Conservation (phyloP, 2,329 filamentous ascomycete genomes). For the Epichloe amarillans region DNA sequence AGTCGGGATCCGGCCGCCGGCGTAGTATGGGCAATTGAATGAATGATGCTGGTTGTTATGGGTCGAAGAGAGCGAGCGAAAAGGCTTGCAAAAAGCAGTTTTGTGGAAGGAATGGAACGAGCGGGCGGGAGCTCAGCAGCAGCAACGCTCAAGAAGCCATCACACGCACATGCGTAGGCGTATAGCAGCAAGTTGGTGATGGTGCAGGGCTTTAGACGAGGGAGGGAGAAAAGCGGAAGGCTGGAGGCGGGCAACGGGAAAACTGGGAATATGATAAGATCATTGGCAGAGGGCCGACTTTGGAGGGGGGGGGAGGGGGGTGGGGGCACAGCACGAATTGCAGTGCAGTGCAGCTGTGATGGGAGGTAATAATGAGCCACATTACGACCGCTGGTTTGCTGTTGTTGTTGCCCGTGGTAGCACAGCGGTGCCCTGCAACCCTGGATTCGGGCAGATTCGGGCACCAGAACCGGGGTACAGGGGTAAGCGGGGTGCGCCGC, state of each 20-base stretch:
- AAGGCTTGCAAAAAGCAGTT: not conserved
- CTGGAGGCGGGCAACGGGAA: too few species aligned
- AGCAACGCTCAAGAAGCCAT: constrained; percentile 4
- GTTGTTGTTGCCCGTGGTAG: not conserved
- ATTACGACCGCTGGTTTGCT: not conserved
- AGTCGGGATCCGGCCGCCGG: not conserved
- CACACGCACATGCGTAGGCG: not conserved
- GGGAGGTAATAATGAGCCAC: too few species aligned
- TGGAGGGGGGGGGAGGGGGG: too few species aligned
- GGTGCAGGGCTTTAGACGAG: not conserved
- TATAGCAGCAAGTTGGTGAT: not conserved
- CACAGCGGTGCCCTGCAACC: not conserved
- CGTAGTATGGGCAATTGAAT: not conserved
- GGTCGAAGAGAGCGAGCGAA: not conserved
- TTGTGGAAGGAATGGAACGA: constrained; percentile 8
- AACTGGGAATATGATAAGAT: not conserved
- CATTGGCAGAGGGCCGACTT: too few species aligned
- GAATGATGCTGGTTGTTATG: not conserved
- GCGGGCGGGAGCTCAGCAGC: constrained; percentile 4
- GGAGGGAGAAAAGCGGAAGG: not conserved
- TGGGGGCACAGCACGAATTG: too few species aligned
- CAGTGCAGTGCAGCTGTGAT: too few species aligned
- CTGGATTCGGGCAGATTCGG: too few species aligned
- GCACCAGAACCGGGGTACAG: too few species aligned
- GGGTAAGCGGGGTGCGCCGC: too few species aligned